Conservation (phyloP, 768 basidiomycete genomes). For the Lactarius quietus region DNA sequence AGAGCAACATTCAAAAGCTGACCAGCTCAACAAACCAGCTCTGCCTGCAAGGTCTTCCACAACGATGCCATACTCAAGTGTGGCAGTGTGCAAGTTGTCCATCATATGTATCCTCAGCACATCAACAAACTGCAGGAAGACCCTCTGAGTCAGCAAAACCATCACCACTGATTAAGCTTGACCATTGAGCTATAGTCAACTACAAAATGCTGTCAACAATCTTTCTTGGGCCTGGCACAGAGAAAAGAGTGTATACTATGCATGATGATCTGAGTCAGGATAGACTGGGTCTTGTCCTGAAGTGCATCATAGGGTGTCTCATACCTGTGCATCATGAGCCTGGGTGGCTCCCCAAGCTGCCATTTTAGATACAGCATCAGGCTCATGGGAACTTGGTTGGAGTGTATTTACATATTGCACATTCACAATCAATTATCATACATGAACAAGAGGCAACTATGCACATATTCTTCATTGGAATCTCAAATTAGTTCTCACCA, state of each 20-base stretch:
- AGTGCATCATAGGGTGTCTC: slow-evolving; percentile 78
- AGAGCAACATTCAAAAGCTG: too few relatives aligned
- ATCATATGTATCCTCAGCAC: slow-evolving; percentile 78
- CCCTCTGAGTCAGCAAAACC: slow-evolving; percentile 67
- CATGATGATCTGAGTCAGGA: slow-evolving; percentile 81
- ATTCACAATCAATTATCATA: not conserved
- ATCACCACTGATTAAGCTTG: slow-evolving; percentile 71
- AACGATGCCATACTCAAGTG: slow-evolving; percentile 79
- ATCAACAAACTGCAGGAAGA: slow-evolving; percentile 75
- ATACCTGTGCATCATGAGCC: slow-evolving; percentile 80
- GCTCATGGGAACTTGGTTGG: slow-evolving; percentile 82
- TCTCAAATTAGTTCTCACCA: slow-evolving; percentile 81
- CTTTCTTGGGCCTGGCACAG: not conserved
- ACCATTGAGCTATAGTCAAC: slow-evolving; percentile 63
- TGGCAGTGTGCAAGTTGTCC: slow-evolving; percentile 82
- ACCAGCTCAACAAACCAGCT: too few relatives aligned
- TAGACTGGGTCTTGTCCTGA: slow-evolving; percentile 80
- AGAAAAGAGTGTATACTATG: slow-evolving; percentile 54
- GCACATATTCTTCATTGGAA: slow-evolving; percentile 86
- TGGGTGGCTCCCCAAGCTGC: slow-evolving; percentile 51
- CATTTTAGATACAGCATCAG: slow-evolving; percentile 83
- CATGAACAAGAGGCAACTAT: slow-evolving; percentile 28
- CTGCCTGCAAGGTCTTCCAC: slow-evolving; percentile 83
- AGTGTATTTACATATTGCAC: slow-evolving; percentile 52
- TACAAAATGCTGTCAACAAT: slow-evolving; percentile 10